Evolutionary conservation across 768 basidiomycete species (phyloP), one percentile per base, ranked within the genome.

Genomic region (Kwoniella newhampshirensis): DNA sequence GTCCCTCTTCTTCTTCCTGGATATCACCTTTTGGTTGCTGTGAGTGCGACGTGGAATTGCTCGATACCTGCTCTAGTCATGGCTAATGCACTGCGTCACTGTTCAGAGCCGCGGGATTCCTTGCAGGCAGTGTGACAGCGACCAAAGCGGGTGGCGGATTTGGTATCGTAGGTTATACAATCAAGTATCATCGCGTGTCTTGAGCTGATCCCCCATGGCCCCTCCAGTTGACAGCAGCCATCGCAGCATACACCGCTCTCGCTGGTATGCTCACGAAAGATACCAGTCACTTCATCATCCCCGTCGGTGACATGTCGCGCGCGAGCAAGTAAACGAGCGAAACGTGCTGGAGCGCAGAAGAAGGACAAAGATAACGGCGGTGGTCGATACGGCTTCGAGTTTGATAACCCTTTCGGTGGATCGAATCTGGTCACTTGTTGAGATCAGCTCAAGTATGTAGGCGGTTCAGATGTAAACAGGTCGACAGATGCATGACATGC

Each of bases 1-100:
- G 15, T 71, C 79, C 0, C 71, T 86, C 17, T 82, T 86, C 70
- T 73, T 78, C 74, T 82, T 77, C 80, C 80, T 86, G 20, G 78
- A 76, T 26, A 55, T 82, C 47, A 85, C 85, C 5, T 86, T 76
- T 66, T 67, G 62, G 50, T 57, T 69, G 9, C 51, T 71, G 60
- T 65, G 32, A 61, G 64, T 65, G 54, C 43, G 17, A 27, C 3
- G 39, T 45, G 20, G 5, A 15, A 20, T 21, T 21, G 11, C 36
- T 37, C 32, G 2, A 23, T 52, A 18, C 11, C 17, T 52, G 28
- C n/a, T 17, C 28, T 6, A 32, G 32, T 32, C 32, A 13, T 32
- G 32, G 13, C 32, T 32, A 13, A 32, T 32, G 13, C 32, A 13
- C 32, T 32, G 32, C 13, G 7, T 32, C 6, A 6, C 32, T 32